Base-by-base conservation (phyloP, 2,329 filamentous ascomycete species). In the Penicillium sp. region DNA sequence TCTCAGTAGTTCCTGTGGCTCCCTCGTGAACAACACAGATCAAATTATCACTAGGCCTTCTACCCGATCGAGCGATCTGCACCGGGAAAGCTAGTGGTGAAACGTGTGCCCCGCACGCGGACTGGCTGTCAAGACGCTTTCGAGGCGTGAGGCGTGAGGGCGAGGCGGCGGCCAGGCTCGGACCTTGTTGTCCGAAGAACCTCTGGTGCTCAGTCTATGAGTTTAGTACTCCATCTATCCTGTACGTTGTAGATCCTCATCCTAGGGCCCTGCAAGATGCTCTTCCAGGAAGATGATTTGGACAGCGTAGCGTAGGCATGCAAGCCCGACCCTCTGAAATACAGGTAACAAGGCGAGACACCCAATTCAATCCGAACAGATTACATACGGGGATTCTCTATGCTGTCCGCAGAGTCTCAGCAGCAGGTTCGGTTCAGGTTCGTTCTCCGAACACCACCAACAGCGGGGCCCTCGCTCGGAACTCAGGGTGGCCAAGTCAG, bases 401-500 rank as follows among this genome's bases (percentile, higher is more conserved):
- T 33, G 26, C 25, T 28, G 8, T 49, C 25, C 46, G 19, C 22
- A 48, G 19, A 37, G 13, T 37, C 13, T 13, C 28, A 35, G 10
- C 49, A 52, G 19, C 19, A 22, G 19, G 19, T 22, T 22, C 19
- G 19, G 19, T 1, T 2, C 16, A 37, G 40, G 42, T 46, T 55
- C 52, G 22, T n/a, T 4, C 37, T 46, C 48, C 40, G 30, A 42
- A 43, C 25, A 43, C 10, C 35, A 33, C 30, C 22, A 25, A 22
- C 52, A 54, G 53, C 53, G 53, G 53, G 53, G 28, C 30, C 16
- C 52, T 59, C 62, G 63, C 62, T 62, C 49, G 57, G 62, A 60
- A 42, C 45, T 46, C 51, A 61, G 49, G 56, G 57, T 59, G 65
- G 65, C 66, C 67, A 69, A 63, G 66, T 67, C 67, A 67, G 63